Evolutionary conservation across 805 yeast genomes (phyloP).

Genomic region (Teunomyces lycoperdinae): DNA sequence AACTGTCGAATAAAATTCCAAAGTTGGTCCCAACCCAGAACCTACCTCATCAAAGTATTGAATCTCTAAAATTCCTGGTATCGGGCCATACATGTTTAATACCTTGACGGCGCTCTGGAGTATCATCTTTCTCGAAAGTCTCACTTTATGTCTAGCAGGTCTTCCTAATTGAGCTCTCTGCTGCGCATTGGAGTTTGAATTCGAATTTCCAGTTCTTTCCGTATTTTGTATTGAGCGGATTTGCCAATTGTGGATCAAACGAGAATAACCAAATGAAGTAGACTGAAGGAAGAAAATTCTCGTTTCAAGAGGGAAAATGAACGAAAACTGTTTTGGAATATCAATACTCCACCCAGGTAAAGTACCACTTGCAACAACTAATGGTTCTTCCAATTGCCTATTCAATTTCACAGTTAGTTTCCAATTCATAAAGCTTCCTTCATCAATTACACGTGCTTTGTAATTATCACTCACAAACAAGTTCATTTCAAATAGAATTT

Average conservation of each 20-base stretch:
- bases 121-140: conserved; percentile 67
- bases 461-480: conserved; percentile 17
- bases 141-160: conserved; percentile 72
- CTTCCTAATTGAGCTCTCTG: conserved; percentile 60
- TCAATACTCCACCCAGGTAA: conserved; percentile 82
- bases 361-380: conserved; percentile 81
- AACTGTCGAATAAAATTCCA: conserved; percentile 83
- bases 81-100: conserved; percentile 67
- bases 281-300: conserved; percentile 76
- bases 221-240: conserved; percentile 38
- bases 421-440: conserved; percentile 58
- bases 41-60: conserved; percentile 91
- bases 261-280: conserved; percentile 87
- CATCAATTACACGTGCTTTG: conserved; percentile 11
- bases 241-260: conserved; percentile 80
- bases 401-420: conserved; percentile 83
- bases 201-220: conserved; percentile 25
- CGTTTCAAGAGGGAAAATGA: conserved; percentile 80
- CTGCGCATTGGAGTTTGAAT: conserved; percentile 6
- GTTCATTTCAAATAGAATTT: conserved; percentile 43
- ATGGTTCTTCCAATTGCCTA: conserved; percentile 84
- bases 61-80: conserved; percentile 81
- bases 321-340: conserved; percentile 72
- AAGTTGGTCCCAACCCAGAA: conserved; percentile 94
- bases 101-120: conserved; percentile 79